Evolutionary conservation across 345 rosid genomes (phyloP), one percentile per base, ranked within the genome.

Genomic region (Camelina laxa): DNA sequence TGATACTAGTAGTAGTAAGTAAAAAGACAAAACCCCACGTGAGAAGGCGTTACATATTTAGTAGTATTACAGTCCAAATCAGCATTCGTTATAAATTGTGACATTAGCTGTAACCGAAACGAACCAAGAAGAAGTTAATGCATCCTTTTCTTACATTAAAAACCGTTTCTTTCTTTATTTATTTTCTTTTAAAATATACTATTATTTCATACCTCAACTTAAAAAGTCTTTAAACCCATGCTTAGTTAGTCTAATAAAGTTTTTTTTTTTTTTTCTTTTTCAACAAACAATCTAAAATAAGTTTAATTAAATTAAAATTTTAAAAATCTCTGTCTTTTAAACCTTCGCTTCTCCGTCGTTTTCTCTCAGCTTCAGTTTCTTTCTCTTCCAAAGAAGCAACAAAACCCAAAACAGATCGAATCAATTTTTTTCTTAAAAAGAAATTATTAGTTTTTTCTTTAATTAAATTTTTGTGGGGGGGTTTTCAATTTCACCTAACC

Each of bases 331-430:
- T 35, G 8, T n/a, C 11, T 21, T 70, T 17, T 35, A 4, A 1
- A 10, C 48, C 36, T 78, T 78, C 59, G 76, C 58, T 78, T 53
- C 77, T 60, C 81, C 74, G 76, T 78, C 69, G 4, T 78, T 72
- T 53, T 72, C 81, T 72, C 73, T 51, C 14, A 10, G 68, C 66
- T 67, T 78, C 81, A 65, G 77, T 78, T 78, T 42, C 81, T 78
- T 78, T 42, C 81, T 71, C 69, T 50, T 72, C 65, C 63, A 13
- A 59, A 72, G 69, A 72, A 78, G 77, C 77, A 78, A 77, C 77
- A 78, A 77, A 71, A 65, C 69, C 79, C 62, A 55, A 70, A 76
- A 76, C 75, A 65, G 80, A 76, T 76, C 80, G 80, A 76, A 76
- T 70, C 75, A 55, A 16, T 50, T 16, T 22, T 21, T 49, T 12